Conservation (phyloP, 108 stramenopile genomes). For the Asterionellopsis glacialis region DNA sequence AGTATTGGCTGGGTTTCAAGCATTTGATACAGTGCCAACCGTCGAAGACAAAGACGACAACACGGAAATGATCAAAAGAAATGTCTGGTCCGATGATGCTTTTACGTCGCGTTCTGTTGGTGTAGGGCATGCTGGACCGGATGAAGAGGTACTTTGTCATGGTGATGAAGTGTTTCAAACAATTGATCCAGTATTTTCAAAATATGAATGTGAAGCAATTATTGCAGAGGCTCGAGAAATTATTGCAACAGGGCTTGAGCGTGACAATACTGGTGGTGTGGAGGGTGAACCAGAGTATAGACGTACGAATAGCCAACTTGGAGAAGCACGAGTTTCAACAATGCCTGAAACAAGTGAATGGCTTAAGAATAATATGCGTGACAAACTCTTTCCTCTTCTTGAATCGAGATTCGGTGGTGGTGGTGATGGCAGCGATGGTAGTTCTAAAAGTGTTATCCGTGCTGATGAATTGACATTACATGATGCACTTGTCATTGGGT, state of each 20-base stretch:
- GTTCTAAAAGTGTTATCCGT: too few species aligned
- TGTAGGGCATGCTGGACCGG: not conserved
- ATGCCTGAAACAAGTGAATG: not conserved
- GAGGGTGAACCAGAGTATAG: too few species aligned
- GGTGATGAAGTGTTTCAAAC: conserved; percentile 2
- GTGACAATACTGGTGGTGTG: not conserved
- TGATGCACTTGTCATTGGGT: conserved; percentile 9
- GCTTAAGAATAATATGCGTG: not conserved
- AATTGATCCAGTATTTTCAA: not conserved
- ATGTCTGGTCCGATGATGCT: not conserved
- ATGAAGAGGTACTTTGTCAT: not conserved
- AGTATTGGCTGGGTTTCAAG: not conserved
- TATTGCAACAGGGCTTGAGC: not conserved
- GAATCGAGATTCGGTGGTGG: conserved; percentile 6
- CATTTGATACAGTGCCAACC: not conserved
- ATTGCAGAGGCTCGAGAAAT: not conserved
- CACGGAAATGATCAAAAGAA: not conserved
- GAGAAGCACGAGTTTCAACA: conserved; percentile 3
- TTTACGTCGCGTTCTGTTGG: not conserved
- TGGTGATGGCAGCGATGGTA: not conserved
- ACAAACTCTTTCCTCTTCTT: not conserved
- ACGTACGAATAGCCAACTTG: not conserved
- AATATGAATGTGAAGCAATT: conserved; percentile 1
- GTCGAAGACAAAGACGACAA: not conserved
- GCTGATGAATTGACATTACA: conserved; percentile 1